Evolutionary conservation across 768 basidiomycete species (phyloP), one percentile per base, ranked within the genome.

Genomic region (Rhizopogon roseolus): DNA sequence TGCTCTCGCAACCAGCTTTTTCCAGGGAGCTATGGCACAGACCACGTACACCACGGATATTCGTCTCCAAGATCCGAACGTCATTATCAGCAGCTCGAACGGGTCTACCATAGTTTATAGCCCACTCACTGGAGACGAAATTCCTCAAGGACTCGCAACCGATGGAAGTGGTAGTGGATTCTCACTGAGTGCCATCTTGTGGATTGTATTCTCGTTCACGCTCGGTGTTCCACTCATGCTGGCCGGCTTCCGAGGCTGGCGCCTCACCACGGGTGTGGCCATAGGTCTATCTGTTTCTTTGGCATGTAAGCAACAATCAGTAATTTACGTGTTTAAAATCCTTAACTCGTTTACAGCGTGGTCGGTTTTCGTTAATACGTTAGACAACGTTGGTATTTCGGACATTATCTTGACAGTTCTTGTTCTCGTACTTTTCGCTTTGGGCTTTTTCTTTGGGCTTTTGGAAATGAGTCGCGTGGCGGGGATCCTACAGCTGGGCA

Each of bases 331-430:
- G 6, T 27, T 48, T 8, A 11, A 48, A 36, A 46, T 52, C 25
- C 4, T 43, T 41, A 19, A 17, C 52, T 22, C 40, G 27, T 32
- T 37, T 29, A 8, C 55, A 84, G 84, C 80, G 5, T 88, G 85
- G 85, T 75, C 81, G 6, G 80, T 84, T 10, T 71, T 88, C 45
- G 70, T 81, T 53, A 88, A 84, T 64, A 76, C 81, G 1, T 65
- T 81, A 3, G 69, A 73, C 54, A 66, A 76, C 3, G 61, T 69
- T 6, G 79, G 81, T 19, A 58, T 85, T 10, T 66, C 80, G 0
- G 86, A 88, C 62, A 52, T 78, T 17, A 61, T 79, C 5, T 66
- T 88, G 40, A 77, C 77, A 1, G 54, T 74, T 38, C 72, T 83
- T 49, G 70, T 79, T 7, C 53, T 87, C 25, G 73, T 65, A 0